Percentiles rank a stretch among this genome's conserved stretches.
Conservation (phyloP, 2,329 filamentous ascomycete species). For the Penicillium sp. region DNA sequence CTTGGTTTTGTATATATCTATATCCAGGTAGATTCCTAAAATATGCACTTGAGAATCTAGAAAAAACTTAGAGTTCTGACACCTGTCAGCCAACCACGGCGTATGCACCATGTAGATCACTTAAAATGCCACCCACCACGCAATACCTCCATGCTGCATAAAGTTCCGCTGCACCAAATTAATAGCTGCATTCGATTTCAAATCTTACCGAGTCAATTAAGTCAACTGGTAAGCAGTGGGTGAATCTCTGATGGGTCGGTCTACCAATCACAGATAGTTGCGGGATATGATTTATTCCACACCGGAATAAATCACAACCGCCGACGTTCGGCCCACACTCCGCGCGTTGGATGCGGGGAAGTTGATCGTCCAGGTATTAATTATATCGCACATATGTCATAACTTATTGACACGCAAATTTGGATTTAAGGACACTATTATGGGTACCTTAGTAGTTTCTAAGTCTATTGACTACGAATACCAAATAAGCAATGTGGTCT, state of each 20-base stretch:
- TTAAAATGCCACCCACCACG: not conserved
- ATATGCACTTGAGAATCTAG: not conserved
- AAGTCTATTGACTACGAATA: not conserved
- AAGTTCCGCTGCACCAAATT: no score
- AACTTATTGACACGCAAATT: not conserved
- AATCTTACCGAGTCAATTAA: not conserved
- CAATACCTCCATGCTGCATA: not conserved
- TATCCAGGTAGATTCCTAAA: not conserved
- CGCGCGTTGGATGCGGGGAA: not conserved
- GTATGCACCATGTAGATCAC: not conserved
- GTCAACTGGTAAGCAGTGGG: not conserved
- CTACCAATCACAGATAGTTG: constrained; percentile 9
- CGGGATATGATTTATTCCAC: constrained; percentile 21
- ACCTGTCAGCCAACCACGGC: not conserved
- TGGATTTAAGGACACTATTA: not conserved
- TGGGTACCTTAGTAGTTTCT: not conserved
- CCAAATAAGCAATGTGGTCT: no score
- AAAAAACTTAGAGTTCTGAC: not conserved
- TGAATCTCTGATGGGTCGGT: not conserved
- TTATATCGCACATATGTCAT: not conserved
- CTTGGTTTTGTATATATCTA: not conserved
- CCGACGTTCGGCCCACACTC: not conserved
- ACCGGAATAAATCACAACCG: constrained; percentile 15
- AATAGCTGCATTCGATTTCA: no score
- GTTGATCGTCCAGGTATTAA: not conserved